Conservation (phyloP, 495 filamentous ascomycete species). For the Penicillium atrosanguineum region DNA sequence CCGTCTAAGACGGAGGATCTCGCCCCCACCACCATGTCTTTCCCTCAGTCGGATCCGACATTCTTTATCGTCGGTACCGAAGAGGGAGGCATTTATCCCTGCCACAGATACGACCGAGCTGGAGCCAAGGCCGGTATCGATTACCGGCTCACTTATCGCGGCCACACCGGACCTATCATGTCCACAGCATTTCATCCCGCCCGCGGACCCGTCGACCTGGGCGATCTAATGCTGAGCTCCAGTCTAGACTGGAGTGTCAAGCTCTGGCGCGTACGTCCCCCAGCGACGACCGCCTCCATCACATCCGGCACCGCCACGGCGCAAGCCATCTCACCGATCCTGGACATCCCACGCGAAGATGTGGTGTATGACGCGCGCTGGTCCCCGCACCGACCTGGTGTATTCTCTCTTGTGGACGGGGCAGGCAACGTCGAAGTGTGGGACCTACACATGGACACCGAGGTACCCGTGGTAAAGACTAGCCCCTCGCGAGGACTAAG, state of each 20-base stretch:
- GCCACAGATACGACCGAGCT: slow-evolving; percentile 94
- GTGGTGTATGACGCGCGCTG: slow-evolving; percentile 94
- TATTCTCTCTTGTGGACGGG: slow-evolving; percentile 92
- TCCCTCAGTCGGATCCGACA: slow-evolving; percentile 91
- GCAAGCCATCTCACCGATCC: slow-evolving; percentile 62
- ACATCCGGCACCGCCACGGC: slow-evolving; percentile 39
- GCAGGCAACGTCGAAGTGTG: slow-evolving; percentile 92
- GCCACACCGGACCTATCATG: slow-evolving; percentile 93
- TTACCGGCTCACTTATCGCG: slow-evolving; percentile 74
- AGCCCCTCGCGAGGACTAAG: slow-evolving; percentile 60
- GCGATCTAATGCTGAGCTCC: slow-evolving; percentile 83
- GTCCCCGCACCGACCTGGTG: slow-evolving; percentile 86
- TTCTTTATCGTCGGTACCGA: slow-evolving; percentile 97
- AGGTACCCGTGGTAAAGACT: slow-evolving; percentile 80
- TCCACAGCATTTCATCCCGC: slow-evolving; percentile 92
- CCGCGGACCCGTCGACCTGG: slow-evolving; percentile 87
- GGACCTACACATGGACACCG: slow-evolving; percentile 89
- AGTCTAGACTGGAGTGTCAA: slow-evolving; percentile 96
- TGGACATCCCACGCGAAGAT: slow-evolving; percentile 90
- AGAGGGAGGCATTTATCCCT: slow-evolving; percentile 92
- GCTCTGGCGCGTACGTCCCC: slow-evolving; percentile 86
- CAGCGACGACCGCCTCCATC: slow-evolving; percentile 48
- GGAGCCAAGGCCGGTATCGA: slow-evolving; percentile 96
- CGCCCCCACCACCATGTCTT: slow-evolving; percentile 93
- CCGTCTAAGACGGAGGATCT: slow-evolving; percentile 92